Conservation (phyloP, 1,139 yeast species). For the Suhomyces choctaworum region DNA sequence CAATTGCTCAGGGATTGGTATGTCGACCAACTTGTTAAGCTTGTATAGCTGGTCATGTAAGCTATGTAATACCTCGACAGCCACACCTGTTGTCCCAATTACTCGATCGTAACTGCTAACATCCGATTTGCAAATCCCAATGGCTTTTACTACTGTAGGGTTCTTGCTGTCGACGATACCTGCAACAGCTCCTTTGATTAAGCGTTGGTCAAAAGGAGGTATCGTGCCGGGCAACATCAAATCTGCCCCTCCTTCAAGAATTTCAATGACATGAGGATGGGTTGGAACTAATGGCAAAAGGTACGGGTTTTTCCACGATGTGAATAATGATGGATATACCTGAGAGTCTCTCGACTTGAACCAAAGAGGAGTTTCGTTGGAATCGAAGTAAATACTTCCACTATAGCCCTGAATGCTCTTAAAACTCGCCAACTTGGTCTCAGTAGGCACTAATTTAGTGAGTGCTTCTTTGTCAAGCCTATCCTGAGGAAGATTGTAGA, state of each 20-base stretch:
- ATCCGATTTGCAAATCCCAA: slow-evolving; percentile 66
- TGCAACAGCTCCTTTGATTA: slow-evolving; percentile 57
- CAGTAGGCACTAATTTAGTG: slow-evolving; percentile 54
- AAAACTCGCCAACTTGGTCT: slow-evolving; percentile 66
- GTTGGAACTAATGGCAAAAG: slow-evolving; percentile 69
- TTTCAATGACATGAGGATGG: slow-evolving; percentile 67
- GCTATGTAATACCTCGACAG: slow-evolving; percentile 59
- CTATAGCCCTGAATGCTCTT: slow-evolving; percentile 52
- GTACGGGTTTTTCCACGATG: slow-evolving; percentile 69
- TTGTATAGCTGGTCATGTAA: slow-evolving; percentile 54
- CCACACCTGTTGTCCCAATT: slow-evolving; percentile 62
- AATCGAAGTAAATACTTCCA: slow-evolving; percentile 69
- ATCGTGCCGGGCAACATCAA: slow-evolving; percentile 89
- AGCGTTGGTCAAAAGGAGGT: slow-evolving; percentile 64
- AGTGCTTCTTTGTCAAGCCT: slow-evolving; percentile 48
- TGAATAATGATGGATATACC: slow-evolving; percentile 69
- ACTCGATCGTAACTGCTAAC: slow-evolving; percentile 45
- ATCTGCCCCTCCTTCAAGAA: slow-evolving; percentile 76
- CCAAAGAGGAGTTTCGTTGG: slow-evolving; percentile 69
- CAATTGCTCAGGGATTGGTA: slow-evolving; percentile 41
- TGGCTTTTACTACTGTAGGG: slow-evolving; percentile 70
- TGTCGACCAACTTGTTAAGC: slow-evolving; percentile 46
- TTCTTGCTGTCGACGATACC: slow-evolving; percentile 64
- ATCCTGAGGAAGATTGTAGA: slow-evolving; percentile 46
- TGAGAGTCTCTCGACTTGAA: slow-evolving; percentile 58